These are phyloP conservation scores for Hysterium pulicare DNA, from an alignment of 2,329 filamentous ascomycete genomes.

Conservation along the genomic window DNA sequence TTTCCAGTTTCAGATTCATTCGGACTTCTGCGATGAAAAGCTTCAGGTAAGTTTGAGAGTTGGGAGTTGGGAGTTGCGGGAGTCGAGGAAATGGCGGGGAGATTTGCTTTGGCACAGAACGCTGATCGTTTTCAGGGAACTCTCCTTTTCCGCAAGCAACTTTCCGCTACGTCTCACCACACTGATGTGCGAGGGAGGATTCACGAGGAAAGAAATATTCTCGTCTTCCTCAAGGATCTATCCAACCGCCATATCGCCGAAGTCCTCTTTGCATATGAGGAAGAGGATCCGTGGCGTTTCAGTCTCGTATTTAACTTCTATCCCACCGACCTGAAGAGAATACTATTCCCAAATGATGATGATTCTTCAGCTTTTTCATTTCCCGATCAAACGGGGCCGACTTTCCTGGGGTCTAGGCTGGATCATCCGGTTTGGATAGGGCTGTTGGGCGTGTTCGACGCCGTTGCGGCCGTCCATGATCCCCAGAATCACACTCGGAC, in stretches of 20 bases:
- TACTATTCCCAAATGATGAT: background rate
- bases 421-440: background rate
- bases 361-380: background rate
- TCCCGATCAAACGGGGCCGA: background rate
- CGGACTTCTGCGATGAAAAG: background rate
- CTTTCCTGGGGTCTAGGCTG: background rate
- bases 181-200: background rate
- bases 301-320: constrained; percentile 1
- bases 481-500: background rate
- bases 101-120: background rate
- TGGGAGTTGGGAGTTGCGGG: background rate
- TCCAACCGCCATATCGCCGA: background rate
- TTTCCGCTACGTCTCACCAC: background rate
- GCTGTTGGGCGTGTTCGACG: background rate
- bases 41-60: background rate
- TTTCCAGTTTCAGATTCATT: background rate
- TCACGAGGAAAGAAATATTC: background rate
- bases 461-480: background rate
- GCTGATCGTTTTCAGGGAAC: background rate
- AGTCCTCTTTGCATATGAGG: background rate
- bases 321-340: background rate
- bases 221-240: background rate
- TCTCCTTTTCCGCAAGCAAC: constrained; percentile 1
- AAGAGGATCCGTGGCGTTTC: background rate
- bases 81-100: no score